These are phyloP conservation scores for Cucurbita maxima DNA, from an alignment of 306 rosid species.

Conservation along the genomic window DNA sequence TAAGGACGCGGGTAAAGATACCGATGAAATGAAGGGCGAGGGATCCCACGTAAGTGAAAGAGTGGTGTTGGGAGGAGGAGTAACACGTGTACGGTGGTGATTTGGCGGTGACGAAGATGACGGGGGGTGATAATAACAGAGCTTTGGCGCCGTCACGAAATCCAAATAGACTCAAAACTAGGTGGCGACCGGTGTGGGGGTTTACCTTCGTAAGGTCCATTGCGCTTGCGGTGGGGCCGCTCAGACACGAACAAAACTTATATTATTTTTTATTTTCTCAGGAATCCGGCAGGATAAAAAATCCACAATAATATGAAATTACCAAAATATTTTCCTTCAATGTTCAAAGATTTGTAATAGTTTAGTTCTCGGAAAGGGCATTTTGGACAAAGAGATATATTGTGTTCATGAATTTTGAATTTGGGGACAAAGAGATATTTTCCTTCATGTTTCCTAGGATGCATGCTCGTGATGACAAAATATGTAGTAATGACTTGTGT, in stretches of 20 bases:
- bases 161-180: background rate
- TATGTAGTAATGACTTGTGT: too few relatives aligned
- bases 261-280: background rate
- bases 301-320: background rate
- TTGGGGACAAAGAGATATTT: too few relatives aligned
- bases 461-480: too few relatives aligned
- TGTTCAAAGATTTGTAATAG: background rate
- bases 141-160: constrained; percentile 3
- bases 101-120: background rate
- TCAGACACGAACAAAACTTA: background rate
- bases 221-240: background rate
- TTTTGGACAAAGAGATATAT: background rate
- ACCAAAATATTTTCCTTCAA: background rate
- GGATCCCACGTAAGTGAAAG: constrained; percentile 7
- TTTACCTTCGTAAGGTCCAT: background rate
- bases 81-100: background rate
- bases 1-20: constrained; percentile 1
- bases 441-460: too few relatives aligned
- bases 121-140: background rate
- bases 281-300: background rate
- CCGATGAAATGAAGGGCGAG: constrained; percentile 5
- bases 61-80: background rate
- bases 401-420: too few relatives aligned
- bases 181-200: constrained; percentile 4
- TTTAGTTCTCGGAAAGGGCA: background rate